These are phyloP conservation scores for Juglanconis sp. DNA, from an alignment of 2,329 filamentous ascomycete genomes.

Conservation along the genomic window DNA sequence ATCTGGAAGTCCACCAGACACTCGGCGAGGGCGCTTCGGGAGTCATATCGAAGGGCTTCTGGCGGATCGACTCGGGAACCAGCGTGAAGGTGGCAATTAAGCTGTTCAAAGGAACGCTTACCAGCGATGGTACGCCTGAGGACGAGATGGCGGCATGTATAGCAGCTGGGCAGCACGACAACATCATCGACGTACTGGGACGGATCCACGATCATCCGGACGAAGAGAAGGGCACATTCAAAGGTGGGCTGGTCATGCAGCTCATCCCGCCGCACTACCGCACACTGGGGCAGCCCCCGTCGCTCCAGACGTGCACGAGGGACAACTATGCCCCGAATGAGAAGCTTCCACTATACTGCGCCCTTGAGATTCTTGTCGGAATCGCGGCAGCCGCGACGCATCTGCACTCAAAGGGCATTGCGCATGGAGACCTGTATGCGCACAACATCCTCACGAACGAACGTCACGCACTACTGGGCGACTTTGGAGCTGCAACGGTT, in stretches of 20 bases:
- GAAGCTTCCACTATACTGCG: constrained; percentile 27
- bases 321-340: constrained; percentile 36
- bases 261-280: constrained; percentile 41
- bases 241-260: constrained; percentile 43
- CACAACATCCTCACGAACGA: constrained; percentile 43
- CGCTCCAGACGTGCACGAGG: constrained; percentile 42
- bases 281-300: constrained; percentile 42
- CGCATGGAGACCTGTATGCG: constrained; percentile 46
- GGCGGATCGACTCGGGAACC: constrained; percentile 27
- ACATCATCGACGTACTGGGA: constrained; percentile 44
- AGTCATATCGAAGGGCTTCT: constrained; percentile 39
- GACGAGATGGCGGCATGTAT: constrained; percentile 48
- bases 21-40: constrained; percentile 46
- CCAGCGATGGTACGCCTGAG: constrained; percentile 44
- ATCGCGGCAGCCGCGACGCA: constrained; percentile 41
- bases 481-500: constrained; percentile 46
- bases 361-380: constrained; percentile 34
- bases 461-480: constrained; percentile 43
- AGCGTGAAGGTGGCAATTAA: constrained; percentile 43
- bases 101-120: constrained; percentile 44
- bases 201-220: constrained; percentile 39
- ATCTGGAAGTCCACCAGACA: constrained; percentile 37
- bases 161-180: constrained; percentile 41
- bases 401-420: constrained; percentile 40
- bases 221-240: constrained; percentile 24